Percentiles rank a stretch among this genome's conserved stretches.
phyloP scores from a whole-genome alignment of 345 rosid species.

The Eucalyptus regnans region DNA sequence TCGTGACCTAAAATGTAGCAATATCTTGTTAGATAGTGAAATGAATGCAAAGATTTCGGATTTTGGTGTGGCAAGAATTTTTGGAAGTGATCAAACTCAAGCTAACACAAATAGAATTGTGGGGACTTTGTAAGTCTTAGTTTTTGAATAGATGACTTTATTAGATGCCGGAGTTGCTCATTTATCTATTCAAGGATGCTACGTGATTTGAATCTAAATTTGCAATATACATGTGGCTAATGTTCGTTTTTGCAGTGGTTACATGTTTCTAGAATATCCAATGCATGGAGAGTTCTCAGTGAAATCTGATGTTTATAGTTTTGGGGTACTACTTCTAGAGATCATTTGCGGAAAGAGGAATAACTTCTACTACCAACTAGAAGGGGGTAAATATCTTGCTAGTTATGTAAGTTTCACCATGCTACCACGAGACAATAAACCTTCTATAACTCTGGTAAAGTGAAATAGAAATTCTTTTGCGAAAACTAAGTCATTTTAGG shows the following conservation, averaged over 20 bases:
- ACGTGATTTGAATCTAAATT: background rate
- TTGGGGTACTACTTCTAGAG: background rate
- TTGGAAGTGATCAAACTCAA: background rate
- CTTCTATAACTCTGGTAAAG: background rate
- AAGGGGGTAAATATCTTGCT: background rate
- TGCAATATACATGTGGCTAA: background rate
- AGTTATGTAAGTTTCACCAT: background rate
- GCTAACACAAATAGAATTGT: background rate
- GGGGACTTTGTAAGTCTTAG: background rate
- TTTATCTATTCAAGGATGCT: background rate
- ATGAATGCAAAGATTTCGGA: background rate
- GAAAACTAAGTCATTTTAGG: background rate
- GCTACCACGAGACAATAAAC: accelerated
- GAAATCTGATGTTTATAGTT: background rate
- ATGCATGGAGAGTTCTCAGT: background rate
- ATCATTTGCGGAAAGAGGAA: background rate
- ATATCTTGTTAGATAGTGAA: background rate
- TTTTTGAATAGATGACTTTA: background rate
- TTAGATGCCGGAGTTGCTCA: background rate
- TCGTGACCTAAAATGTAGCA: background rate
- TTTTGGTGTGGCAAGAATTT: background rate
- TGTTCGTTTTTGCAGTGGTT: background rate
- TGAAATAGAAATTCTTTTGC: background rate
- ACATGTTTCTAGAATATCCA: background rate
- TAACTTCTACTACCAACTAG: background rate